Base-by-base conservation (phyloP, 345 rosid genomes). In the Mangifera indica region DNA sequence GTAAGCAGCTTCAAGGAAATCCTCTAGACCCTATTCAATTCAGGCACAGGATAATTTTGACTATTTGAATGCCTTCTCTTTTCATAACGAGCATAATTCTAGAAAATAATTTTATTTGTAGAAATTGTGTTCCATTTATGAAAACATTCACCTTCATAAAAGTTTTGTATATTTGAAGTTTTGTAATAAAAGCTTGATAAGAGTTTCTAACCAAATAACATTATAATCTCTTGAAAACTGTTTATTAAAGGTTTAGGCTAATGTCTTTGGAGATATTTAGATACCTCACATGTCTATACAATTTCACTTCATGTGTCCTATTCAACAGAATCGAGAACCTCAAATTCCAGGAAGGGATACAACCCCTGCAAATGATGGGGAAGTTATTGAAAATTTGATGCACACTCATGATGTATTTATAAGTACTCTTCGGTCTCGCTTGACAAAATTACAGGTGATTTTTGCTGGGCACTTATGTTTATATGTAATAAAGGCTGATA, bases 391-490 rank as follows among this genome's bases (percentile, higher is more conserved):
- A 79, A 85, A 72, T 78, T 80, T 92, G 63, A 82, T 89, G 94
- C 84, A 87, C 81, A 80, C 79, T 77, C 98, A 95, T 74, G 96
- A 83, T 72, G 76, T 83, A 73, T 82, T 91, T 75, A 79, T 84
- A 74, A 92, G 87, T 79, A 88, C 88, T 70, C 87, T 95, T 65
- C 87, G 91, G 67, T 91, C 94, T 40, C 90, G 99, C 76, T 77
- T 92, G 77, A 92, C 96, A 71, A 95, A 95, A 74, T 83, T 95
- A 74, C 98, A 95, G 97, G 99, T 95, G 78, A 71, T 45, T 75
- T 75, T 59, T 60, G 60, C 58, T 72, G 44, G 54, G 60, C 25
- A 22, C 63, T 26, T 37, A 56, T 44, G 1, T n/a, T 25, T 72
- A 53, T 49, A 25, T 56, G 70, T 45, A 14, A 29, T 65, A 51